Conservation (phyloP, 2,329 filamentous ascomycete species). For the Paracamarosporium sp. region DNA sequence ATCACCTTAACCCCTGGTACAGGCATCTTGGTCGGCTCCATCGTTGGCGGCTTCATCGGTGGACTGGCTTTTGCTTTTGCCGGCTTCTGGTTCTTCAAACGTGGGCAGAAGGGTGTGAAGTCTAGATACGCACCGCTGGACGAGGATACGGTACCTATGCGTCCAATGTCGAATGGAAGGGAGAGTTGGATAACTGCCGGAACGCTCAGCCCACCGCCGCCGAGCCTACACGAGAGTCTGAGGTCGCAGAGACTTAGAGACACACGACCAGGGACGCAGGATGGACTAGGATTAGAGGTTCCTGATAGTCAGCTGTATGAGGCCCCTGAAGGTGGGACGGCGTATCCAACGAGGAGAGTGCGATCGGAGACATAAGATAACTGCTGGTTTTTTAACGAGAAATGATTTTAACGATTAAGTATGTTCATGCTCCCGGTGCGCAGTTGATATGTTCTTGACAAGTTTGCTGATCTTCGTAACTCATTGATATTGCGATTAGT, state of each 20-base stretch:
- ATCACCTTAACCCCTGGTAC: conserved; percentile 5
- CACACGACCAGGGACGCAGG: background rate
- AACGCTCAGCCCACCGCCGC: conserved; percentile 3
- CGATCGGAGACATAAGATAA: conserved; percentile 5
- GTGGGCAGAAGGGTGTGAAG: conserved; percentile 17
- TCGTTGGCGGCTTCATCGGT: conserved; percentile 20
- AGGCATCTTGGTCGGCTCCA: conserved; percentile 18
- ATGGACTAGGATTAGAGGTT: conserved; percentile 8
- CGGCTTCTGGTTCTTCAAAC: conserved; percentile 19
- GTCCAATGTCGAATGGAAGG: conserved; percentile 8
- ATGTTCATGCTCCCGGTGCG: background rate
- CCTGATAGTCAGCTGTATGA: conserved; percentile 22
- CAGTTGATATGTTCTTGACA: background rate
- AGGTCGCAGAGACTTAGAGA: background rate
- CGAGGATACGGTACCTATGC: conserved; percentile 17
- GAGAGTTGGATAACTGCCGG: conserved; percentile 1
- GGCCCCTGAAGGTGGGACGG: conserved; percentile 25
- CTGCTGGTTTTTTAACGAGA: background rate
- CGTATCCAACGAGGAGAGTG: conserved; percentile 11
- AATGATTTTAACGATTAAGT: background rate
- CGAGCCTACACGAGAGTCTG: conserved; percentile 6
- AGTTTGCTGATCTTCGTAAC: background rate
- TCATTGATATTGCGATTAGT: background rate
- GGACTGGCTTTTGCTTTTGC: conserved; percentile 20
- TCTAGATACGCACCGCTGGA: conserved; percentile 22